Base-by-base conservation (phyloP, 2,329 filamentous ascomycete species). In the Penicillium sp. region DNA sequence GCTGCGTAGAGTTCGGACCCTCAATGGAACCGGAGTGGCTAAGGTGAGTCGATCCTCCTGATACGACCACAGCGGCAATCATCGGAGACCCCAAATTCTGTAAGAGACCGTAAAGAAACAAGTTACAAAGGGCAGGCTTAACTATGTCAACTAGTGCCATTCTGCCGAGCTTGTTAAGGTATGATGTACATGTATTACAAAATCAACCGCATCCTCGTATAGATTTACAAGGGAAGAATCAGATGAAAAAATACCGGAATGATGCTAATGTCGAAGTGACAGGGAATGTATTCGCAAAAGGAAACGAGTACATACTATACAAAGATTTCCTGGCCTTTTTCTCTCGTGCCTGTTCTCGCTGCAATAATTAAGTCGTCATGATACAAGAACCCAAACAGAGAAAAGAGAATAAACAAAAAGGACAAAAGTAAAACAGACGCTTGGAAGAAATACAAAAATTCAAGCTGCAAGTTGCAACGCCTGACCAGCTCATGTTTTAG, bases 401-500 rank as follows among this genome's bases (percentile, higher is more conserved):
- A 43, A 41, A 46, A 46, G 46, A 53, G 35, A 28, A 50, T 39
- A 53, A 46, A 34, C 22, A 7, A 25, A 25, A 46, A 48, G 52
- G 38, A 28, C 52, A 46, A 34, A 48, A 48, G 46, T 46, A 36
- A 52, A 53, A 28, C 34, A 56, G 41, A 52, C 57, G 50, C 58
- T 54, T n/a, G 36, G 33, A 42, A 42, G 39, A 42, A 40, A 50
- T 55, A 33, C 28, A 51, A 16, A 28, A 52, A 52, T 45, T 25
- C 42, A 41, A n/a, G n/a, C n/a, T n/a, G n/a, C n/a, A n/a, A 33
- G 35, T 44, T 54, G 47, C 46, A 64, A 62, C 56, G 56, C 60
- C 60, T 48, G 53, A 41, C 53, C 48, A 53, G 44, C 38, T 42
- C 58, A 34, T 30, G 35, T 11, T 30, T 78, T 80, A 97, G 62